These are phyloP conservation scores for Hypoxylon rubiginosum DNA, from an alignment of 2,329 filamentous ascomycete species.

Conservation along the genomic window DNA sequence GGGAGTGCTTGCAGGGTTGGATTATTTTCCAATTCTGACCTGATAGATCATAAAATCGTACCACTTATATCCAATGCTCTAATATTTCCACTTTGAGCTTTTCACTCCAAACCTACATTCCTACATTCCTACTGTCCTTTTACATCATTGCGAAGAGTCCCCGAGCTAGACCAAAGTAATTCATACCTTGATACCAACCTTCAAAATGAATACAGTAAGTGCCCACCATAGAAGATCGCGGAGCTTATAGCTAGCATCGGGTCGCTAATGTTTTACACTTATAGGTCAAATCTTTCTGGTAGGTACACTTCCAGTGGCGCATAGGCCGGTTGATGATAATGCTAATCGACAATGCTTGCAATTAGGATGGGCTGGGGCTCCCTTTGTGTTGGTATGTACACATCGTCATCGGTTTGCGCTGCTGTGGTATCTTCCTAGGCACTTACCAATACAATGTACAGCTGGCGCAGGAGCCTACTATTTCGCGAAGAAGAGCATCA, in stretches of 20 bases:
- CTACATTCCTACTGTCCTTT: conserved; percentile 3
- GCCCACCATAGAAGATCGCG: not conserved
- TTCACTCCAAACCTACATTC: conserved; percentile 17
- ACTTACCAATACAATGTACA: conserved; percentile 53
- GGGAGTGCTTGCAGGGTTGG: conserved; percentile 39
- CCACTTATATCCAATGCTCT: conserved; percentile 32
- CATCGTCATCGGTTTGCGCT: not conserved
- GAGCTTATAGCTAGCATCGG: conserved; percentile 8
- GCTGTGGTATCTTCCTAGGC: conserved; percentile 22
- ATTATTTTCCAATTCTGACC: conserved; percentile 23
- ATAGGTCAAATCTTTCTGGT: conserved; percentile 77
- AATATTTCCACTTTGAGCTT: conserved; percentile 29
- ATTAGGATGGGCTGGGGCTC: conserved; percentile 90
- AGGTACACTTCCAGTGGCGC: conserved; percentile 46
- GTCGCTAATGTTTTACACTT: conserved; percentile 40
- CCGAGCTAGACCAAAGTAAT: not conserved
- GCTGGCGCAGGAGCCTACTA: conserved; percentile 93
- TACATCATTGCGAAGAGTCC: conserved; percentile 8
- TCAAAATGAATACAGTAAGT: conserved; percentile 43
- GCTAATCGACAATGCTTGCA: conserved; percentile 20
- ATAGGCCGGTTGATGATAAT: conserved; percentile 8
- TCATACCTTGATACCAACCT: not conserved
- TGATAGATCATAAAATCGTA: conserved; percentile 38
- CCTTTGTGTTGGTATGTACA: conserved; percentile 80
- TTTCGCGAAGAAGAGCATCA: conserved; percentile 95